Base-by-base conservation (phyloP, 2,329 filamentous ascomycete species). In the Calonectria pteridis region DNA sequence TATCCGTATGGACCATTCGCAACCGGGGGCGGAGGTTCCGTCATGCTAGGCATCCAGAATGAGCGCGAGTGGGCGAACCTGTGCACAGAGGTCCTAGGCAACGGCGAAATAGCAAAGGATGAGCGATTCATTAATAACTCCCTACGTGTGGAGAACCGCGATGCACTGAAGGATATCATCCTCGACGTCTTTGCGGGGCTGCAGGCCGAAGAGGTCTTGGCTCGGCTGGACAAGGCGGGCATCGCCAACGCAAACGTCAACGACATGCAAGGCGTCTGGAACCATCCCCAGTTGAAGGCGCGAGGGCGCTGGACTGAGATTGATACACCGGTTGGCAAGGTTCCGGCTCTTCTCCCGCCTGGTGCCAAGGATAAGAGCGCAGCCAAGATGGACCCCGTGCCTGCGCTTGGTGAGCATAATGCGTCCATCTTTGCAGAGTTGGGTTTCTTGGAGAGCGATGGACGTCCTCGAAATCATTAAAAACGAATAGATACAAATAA, bases 11-110 rank as follows among this genome's bases (percentile, higher is more conserved):
- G 89, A 0, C 89, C 89, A 0, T 91, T 91, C 59, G 81, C 86
- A 43, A 87, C 88, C 0, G 87, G 86, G 0, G 85, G 86, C 13
- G 86, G 85, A 0, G 84, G 85, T 0, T 85, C 86, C 0, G 89
- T 91, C 18, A 91, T 91, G 88, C 80, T 91, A 5, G 89, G 89
- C 0, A 85, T 91, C 28, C 90, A 91, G 76, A 91, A 91, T 72
- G 89, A 91, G 81, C 83, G 89, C 4, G 90, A 91, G 76, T 91
- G 89, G 89, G 81, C 76, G 1, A 88, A 82, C 7, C 85, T 91
- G 16, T 90, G 88, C 70, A 78, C 80, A 0, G 78, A 84, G 2
- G 88, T 91, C 1, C 81, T 91, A 5, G 83, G 81, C 0, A 82
- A 87, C 55, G 81, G 83, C 0, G 83, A 81, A 0, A 74, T 91